Evolutionary conservation across 306 rosid species (phyloP), one percentile per base, ranked within the genome.

Genomic region (Cyamopsis tetragonoloba): DNA sequence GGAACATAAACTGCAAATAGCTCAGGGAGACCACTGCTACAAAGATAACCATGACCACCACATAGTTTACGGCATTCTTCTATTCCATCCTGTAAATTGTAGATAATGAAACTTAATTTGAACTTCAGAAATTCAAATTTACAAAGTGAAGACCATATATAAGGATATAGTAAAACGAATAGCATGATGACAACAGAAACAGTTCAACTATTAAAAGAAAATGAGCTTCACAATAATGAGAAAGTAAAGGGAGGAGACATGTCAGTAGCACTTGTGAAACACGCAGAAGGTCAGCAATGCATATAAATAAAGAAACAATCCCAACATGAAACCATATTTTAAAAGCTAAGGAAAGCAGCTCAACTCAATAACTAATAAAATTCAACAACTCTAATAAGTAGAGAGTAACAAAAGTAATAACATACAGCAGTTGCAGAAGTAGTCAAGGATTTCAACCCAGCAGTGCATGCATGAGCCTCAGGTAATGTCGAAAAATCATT

Each of bases 381-480:
- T 43, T 35, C 30, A 65, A 64, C 42, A 71, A 6, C 17, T 19
- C 23, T 61, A 62, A 62, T 43, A 13, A 43, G 65, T 17, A 58
- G 31, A 18, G 54, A 20, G 41, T 34, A 66, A 35, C 7, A 10
- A 49, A 27, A 79, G 62, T 18, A 22, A 65, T 24, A 10, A 74
- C 98, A 14, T 88, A 93, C 99, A 75, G 99, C 96, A 78, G 99
- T 88, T 42, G 80, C 90, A 8, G 95, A 67, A 19, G 99, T 93
- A 35, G 99, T 93, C 87, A 93, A 48, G 30, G 96, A 89, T 85
- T 93, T 93, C 87, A 93, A 85, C 42, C 99, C 99, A 1, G 99
- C 97, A 46, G 99, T 90, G 80, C 99, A 93, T 28, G 99, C 97
- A 83, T 93, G 99, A 64, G 95, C 97, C 85, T 93, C 99, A 3